Conservation (phyloP, 352 stramenopile species). For the Globisporangium barbulae region DNA sequence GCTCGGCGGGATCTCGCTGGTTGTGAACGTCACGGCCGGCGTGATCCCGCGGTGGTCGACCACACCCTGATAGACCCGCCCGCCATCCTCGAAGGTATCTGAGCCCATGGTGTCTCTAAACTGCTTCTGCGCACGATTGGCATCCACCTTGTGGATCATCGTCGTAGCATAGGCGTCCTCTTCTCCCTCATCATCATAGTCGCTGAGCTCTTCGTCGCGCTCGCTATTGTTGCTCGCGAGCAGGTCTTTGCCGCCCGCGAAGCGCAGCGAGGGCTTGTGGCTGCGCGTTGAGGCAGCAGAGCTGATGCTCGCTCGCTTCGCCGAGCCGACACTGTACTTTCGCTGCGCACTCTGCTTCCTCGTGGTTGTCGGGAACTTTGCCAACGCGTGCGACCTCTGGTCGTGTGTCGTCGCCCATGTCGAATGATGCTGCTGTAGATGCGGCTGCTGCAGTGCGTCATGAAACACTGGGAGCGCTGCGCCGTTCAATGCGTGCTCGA, state of each 20-base stretch:
- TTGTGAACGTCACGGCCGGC: slow-evolving; percentile 60
- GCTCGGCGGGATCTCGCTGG: slow-evolving; percentile 48
- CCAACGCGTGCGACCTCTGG: slow-evolving; percentile 9
- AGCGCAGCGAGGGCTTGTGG: slow-evolving; percentile 5
- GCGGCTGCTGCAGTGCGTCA: not conserved
- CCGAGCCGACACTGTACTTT: slow-evolving; percentile 10
- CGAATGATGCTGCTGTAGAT: slow-evolving; percentile 4
- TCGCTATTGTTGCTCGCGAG: slow-evolving; percentile 4
- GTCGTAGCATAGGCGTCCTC: slow-evolving; percentile 10
- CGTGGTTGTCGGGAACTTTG: not conserved
- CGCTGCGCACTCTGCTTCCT: slow-evolving; percentile 7
- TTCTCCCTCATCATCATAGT: slow-evolving; percentile 2
- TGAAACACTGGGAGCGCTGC: not conserved
- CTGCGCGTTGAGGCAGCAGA: not conserved
- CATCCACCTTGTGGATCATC: slow-evolving; percentile 17
- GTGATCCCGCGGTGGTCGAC: slow-evolving; percentile 65
- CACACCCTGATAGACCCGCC: slow-evolving; percentile 32
- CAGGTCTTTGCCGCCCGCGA: slow-evolving; percentile 4
- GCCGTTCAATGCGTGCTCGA: not conserved
- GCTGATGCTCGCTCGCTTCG: slow-evolving; percentile 12
- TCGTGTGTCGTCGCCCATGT: slow-evolving; percentile 7
- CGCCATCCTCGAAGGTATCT: slow-evolving; percentile 42
- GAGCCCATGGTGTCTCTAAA: slow-evolving; percentile 25
- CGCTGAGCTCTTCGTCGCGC: not conserved
- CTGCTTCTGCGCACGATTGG: slow-evolving; percentile 19